Evolutionary conservation across 495 filamentous ascomycete genomes (phyloP), one percentile per base, ranked within the genome.

Genomic region (Evansstolkia leycettana): DNA sequence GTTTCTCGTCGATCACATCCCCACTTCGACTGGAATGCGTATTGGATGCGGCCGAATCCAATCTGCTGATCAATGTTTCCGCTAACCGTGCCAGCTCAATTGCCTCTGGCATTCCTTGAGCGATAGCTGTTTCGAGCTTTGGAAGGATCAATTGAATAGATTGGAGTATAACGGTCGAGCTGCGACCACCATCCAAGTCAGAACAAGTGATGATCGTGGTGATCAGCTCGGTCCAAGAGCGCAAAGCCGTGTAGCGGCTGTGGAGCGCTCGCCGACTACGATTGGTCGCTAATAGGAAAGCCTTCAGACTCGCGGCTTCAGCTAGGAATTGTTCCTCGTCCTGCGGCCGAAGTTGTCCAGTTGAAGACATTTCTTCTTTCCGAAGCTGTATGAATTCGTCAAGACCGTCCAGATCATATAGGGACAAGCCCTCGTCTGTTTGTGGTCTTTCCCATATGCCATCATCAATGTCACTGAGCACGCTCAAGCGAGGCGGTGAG

Each of bases 141-240:
- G 90, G 87, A 15, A 92, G 70, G 33, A 89, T 79, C 17, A 84
- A 64, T 52, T 95, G 88, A 10, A 96, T 64, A 4, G 82, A 70
- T 50, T 90, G 84, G 3, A 94, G 58, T 16, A 94, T 72, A 45
- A 99, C 85, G 0, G 76, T 67, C 14, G 75, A 73, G 49, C 77
- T 79, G 23, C 65, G 65, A 1, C 70, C 70, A 14, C 69, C 66
- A 32, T 84, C 78, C 41, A 88, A 73, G 27, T 83, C 78, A 38
- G 82, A 82, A 40, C 72, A 75, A 36, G 82, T 78, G 18, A 90
- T 61, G 57, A 87, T 82, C 7, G 94, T 70, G 19, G 78, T 73
- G 17, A 92, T 50, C 17, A 96, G 64, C 47, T 85, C 84, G 3
- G 76, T 69, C 90, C 92, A 98, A 1, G 84, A 69, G 36, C 68